Base-by-base conservation (phyloP, 495 filamentous ascomycete species). In the Tuber aestivum region DNA sequence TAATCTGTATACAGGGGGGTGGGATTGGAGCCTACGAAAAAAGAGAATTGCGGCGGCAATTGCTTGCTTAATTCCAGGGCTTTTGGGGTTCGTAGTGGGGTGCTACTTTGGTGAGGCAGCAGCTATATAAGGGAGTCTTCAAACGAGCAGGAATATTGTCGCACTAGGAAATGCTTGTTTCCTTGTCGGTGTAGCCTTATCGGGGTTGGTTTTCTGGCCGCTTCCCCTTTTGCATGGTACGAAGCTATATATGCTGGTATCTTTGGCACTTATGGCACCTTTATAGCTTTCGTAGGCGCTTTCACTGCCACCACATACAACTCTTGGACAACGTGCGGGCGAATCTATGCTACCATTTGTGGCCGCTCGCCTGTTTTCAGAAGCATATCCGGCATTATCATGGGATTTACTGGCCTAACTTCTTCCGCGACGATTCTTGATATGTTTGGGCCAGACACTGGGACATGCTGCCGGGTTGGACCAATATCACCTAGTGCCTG, bases 361-460 rank as follows among this genome's bases (percentile, higher is more conserved):
- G 40, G 86, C 86, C 88, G 87, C 50, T 85, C 93, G 14, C 86
- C 94, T 21, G 84, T 91, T 41, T 86, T 90, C 37, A 86, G 92
- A 48, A 86, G 85, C 2, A 75, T 90, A 71, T 90, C 91, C 80
- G 92, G 92, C 4, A 83, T 92, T 65, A 86, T 87, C 27, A 86
- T 94, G 23, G 92, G 92, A 4, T 92, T 93, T 82, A 90, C 90
- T 23, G 91, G 90, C 77, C 90, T 93, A 86, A 94, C 93, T 79
- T 91, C 91, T 78, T 86, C 90, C 76, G 86, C 88, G 0, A 91
- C 89, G 2, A 85, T 94, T 44, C 87, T 90, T 3, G 92, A 94
- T 82, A 86, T 94, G 16, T 94, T 92, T 79, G 92, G 92, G 6
- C 79, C 80, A 38, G 80, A 82, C 23, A 79, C 79, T 68, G 80